These are phyloP conservation scores for Microbotryomycetes sp. DNA, from an alignment of 1,284 basidiomycete species.

Conservation along the genomic window DNA sequence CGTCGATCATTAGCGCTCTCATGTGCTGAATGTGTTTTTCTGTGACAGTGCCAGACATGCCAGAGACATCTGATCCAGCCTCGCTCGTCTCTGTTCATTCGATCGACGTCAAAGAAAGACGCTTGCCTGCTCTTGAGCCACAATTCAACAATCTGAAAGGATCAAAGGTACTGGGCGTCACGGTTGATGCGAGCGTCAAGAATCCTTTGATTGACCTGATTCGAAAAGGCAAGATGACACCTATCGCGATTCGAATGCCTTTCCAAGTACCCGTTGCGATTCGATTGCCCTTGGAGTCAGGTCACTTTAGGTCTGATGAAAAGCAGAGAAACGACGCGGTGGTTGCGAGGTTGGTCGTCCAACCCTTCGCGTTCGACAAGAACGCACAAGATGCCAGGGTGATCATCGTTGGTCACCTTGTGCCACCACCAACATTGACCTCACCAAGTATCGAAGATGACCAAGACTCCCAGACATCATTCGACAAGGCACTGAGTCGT, in stretches of 20 bases:
- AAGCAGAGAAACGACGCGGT: not conserved
- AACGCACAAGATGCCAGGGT: conserved; percentile 12
- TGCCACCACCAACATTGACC: conserved; percentile 17
- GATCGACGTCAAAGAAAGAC: not conserved
- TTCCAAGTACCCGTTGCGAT: conserved; percentile 29
- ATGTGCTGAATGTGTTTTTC: not conserved
- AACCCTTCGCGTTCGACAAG: conserved; percentile 28
- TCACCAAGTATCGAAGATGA: not conserved
- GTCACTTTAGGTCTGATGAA: conserved; percentile 1
- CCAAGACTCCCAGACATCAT: conserved; percentile 3
- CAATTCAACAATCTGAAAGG: conserved; percentile 2
- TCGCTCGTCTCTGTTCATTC: conserved; percentile 8
- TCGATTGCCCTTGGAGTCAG: conserved; percentile 10
- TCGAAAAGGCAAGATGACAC: conserved; percentile 4
- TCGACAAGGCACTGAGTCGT: conserved; percentile 18
- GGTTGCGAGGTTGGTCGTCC: conserved; percentile 22
- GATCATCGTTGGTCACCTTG: conserved; percentile 27
- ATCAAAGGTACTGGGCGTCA: conserved; percentile 18
- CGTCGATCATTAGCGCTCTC: not conserved
- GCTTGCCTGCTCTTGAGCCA: conserved; percentile 9
- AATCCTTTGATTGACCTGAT: conserved; percentile 19
- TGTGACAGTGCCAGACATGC: conserved; percentile 28
- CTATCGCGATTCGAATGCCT: conserved; percentile 22
- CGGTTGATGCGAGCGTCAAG: conserved; percentile 4
- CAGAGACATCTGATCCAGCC: conserved; percentile 20